Conservation (phyloP, 768 basidiomycete genomes). For the Mycena albidolilacea region DNA sequence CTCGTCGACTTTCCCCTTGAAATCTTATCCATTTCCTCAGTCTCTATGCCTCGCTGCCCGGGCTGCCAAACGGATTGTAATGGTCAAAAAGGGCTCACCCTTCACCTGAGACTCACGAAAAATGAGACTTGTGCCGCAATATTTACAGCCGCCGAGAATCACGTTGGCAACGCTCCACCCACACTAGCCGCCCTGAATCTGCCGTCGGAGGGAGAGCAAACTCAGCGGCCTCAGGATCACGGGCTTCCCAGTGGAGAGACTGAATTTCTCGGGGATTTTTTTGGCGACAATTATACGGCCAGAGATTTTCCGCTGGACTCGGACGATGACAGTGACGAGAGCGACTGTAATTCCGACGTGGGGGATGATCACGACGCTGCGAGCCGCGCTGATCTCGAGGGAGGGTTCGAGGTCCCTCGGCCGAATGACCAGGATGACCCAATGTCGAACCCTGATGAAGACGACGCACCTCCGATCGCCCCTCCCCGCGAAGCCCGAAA, state of each 20-base stretch:
- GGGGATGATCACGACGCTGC: not conserved
- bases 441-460: not conserved
- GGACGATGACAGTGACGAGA: not conserved
- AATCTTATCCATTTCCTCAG: not conserved
- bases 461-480: not conserved
- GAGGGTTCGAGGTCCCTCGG: not conserved
- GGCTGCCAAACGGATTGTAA: conserved; percentile 1
- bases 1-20: not conserved
- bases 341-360: not conserved
- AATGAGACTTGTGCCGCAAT: conserved; percentile 9
- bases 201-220: not conserved
- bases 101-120: conserved; percentile 11
- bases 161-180: not conserved
- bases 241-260: not conserved
- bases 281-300: not conserved
- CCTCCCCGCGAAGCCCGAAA: not conserved
- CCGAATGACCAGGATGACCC: not conserved
- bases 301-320: not conserved
- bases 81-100: conserved; percentile 5
- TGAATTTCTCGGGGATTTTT: not conserved
- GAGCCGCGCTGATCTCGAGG: not conserved
- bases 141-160: conserved; percentile 5
- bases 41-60: conserved; percentile 2
- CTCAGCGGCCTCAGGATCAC: not conserved
- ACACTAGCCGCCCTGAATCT: not conserved